phyloP scores from a whole-genome alignment of 768 basidiomycete genomes.

The Rhizopogon vinicolor region DNA sequence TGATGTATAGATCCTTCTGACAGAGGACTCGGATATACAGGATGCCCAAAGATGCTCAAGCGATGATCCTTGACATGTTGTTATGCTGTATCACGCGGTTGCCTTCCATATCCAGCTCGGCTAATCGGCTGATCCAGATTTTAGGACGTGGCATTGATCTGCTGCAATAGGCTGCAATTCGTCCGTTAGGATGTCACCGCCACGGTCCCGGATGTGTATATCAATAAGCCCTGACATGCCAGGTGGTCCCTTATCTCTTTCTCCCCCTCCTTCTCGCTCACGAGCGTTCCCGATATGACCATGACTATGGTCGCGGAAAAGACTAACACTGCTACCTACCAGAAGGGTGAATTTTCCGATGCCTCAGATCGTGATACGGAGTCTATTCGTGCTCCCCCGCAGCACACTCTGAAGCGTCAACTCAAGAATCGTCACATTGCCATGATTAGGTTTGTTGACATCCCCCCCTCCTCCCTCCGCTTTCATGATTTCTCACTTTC shows the following conservation, averaged over 20 bases:
- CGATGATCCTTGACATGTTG: no score
- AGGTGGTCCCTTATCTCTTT: neutral
- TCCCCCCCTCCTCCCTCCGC: neutral
- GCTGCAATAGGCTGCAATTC: neutral
- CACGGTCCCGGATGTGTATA: neutral
- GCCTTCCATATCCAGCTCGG: neutral
- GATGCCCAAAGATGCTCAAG: no score
- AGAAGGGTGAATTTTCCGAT: conserved; percentile 7
- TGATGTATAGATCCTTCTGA: no score
- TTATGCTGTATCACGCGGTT: no score
- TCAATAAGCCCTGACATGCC: neutral
- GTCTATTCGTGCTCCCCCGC: neutral
- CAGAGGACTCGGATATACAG: no score
- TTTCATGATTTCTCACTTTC: neutral
- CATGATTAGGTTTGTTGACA: conserved; percentile 60
- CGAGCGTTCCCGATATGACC: neutral
- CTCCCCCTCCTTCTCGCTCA: no score
- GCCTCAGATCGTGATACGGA: conserved; percentile 21
- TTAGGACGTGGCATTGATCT: neutral
- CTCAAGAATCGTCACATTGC: conserved; percentile 77
- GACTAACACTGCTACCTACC: neutral
- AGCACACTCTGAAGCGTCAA: conserved; percentile 44
- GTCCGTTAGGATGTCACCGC: neutral
- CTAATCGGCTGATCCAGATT: neutral
- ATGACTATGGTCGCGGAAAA: conserved; percentile 19